Base-by-base conservation (phyloP, 441 rosid genomes). In the Erodium moschatum region DNA sequence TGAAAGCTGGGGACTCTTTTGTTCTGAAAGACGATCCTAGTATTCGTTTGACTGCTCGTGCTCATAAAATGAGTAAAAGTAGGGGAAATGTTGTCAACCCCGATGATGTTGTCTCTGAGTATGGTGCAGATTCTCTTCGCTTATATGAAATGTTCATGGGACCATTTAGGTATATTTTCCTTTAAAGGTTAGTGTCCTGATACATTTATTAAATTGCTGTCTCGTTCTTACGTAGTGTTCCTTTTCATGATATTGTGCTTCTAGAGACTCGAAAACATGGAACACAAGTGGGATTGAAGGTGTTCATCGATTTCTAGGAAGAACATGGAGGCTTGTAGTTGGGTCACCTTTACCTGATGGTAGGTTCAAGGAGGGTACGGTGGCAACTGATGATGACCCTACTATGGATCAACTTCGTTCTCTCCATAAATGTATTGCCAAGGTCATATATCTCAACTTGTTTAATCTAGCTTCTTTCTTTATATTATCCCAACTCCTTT, bases 81-180 rank as follows among this genome's bases (percentile, higher is more conserved):
- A 85, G 96, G 83, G 98, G 97, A 72, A 94, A 94, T 76, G 97
- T 91, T n/a, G 88, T 94, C 72, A 94, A 91, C 76, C 97, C 97
- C 50, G 97, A 94, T 77, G 98, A 94, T 73, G 91, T 94, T 73
- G 89, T 89, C 70, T 79, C 69, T 19, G 92, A 86, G 81, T 86
- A 84, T 68, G 98, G 98, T 73, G 97, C 97, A 27, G 97, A 94
- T 81, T 91, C 97, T 78, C 91, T 94, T 72, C 86, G 98, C 31
- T 77, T 94, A 44, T 94, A 94, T 68, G 98, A 94, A 77, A 94
- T 94, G 96, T 91, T 94, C 85, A 89, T 94, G 97, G 98, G 98
- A 76, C 97, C 97, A 35, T 88, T 94, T 73, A 84, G 97, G 98
- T 91, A 79, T 27, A 61, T 33, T 19, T 65, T 48, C 54, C 66